A percentile compares a stretch with the other conserved stretches of the same genome.
These are phyloP conservation scores for Psilocybe cubensis DNA, from an alignment of 768 basidiomycete species.

Conservation along the genomic window DNA sequence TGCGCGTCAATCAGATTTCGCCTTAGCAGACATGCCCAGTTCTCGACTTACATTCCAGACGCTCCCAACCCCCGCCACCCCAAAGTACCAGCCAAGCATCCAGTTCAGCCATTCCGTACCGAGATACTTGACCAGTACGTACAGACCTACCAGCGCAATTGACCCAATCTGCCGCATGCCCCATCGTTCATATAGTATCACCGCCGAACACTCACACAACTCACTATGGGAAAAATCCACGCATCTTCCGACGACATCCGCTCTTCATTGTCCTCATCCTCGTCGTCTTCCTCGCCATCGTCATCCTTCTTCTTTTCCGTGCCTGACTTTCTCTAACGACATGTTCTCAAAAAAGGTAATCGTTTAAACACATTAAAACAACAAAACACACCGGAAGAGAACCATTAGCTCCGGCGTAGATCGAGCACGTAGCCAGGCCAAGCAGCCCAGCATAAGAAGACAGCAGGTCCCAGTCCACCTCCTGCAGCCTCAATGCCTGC, in stretches of 20 bases:
- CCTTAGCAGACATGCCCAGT: background rate
- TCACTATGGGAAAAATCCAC: constrained; percentile 76
- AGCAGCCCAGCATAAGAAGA: constrained; percentile 74
- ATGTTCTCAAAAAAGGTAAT: background rate
- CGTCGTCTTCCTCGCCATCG: constrained; percentile 47
- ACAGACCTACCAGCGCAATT: constrained; percentile 67
- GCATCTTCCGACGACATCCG: constrained; percentile 70
- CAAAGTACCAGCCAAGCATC: constrained; percentile 77
- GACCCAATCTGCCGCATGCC: constrained; percentile 62
- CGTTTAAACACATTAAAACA: background rate
- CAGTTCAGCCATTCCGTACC: constrained; percentile 85
- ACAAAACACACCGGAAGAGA: constrained; percentile 58
- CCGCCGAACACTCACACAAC: constrained; percentile 25
- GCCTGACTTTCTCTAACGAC: constrained; percentile 2
- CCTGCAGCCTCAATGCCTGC: background rate
- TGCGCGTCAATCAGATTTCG: constrained; percentile 26
- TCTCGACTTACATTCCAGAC: constrained; percentile 62
- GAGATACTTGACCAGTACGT: constrained; percentile 70
- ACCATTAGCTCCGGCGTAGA: constrained; percentile 72
- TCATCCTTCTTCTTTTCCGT: constrained; percentile 10
- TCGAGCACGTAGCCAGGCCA: constrained; percentile 61
- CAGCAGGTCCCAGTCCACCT: constrained; percentile 58
- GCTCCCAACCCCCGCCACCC: constrained; percentile 63
- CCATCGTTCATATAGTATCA: background rate
- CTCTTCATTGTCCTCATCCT: constrained; percentile 61